Evolutionary conservation across 139 green algal genomes (phyloP).

Genomic region (Deuterostichococcus epilithicus): DNA sequence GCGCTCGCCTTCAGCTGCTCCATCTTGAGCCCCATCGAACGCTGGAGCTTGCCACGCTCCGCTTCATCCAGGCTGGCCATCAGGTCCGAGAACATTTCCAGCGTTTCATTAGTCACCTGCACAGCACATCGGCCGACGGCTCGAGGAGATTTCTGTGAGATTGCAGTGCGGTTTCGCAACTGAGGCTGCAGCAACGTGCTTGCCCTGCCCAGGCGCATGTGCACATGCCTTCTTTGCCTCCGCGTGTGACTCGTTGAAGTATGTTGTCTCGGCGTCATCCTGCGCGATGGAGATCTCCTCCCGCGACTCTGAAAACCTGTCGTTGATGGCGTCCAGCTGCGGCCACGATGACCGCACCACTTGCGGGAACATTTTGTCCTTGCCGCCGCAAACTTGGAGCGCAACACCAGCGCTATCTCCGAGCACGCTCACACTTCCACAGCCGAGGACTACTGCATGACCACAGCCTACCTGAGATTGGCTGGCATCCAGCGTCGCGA

Average conservation of each 20-base stretch:
- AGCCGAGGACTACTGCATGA: no score
- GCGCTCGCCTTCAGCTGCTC: conserved; percentile 51
- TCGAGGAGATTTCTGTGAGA: no score
- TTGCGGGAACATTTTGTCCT: no score
- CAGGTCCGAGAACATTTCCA: conserved; percentile 28
- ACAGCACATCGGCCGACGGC: conserved; percentile 8
- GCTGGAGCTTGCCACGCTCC: conserved; percentile 45
- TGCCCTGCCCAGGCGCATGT: background rate
- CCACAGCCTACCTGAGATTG: background rate
- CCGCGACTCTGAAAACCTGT: conserved; percentile 39
- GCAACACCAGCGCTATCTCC: no score
- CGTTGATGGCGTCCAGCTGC: conserved; percentile 46
- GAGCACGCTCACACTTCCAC: no score
- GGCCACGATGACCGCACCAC: background rate
- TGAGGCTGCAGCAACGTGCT: no score
- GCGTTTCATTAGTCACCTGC: background rate
- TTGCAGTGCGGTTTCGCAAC: no score
- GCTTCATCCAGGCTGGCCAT: conserved; percentile 17
- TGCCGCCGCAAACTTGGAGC: no score
- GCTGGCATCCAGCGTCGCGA: background rate
- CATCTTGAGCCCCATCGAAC: conserved; percentile 64
- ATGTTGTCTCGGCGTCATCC: conserved; percentile 43
- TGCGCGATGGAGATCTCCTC: conserved; percentile 52
- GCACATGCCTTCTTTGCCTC: conserved; percentile 21
- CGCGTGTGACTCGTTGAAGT: conserved; percentile 48